Evolutionary conservation across 164 flowering plant species (phyloP).

Genomic region (Vitis amurensis): DNA sequence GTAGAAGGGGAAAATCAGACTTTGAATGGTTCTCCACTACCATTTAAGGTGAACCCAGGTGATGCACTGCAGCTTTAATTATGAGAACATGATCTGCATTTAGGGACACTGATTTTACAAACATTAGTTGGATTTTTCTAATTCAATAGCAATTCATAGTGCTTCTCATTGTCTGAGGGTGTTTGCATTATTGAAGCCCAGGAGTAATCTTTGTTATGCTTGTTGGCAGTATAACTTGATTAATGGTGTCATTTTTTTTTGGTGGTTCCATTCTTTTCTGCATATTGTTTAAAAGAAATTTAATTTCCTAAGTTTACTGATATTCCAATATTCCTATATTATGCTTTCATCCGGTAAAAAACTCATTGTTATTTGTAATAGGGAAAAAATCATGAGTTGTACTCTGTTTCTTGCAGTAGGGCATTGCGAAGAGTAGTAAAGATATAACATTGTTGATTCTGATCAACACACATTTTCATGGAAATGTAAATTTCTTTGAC

Average conservation of each 20-base stretch:
- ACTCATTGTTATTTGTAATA: too few relatives aligned
- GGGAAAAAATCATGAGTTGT: too few relatives aligned
- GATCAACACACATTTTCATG: too few relatives aligned
- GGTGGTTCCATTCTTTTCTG: too few relatives aligned
- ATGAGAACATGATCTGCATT: not conserved
- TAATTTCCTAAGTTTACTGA: too few relatives aligned
- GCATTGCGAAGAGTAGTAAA: too few relatives aligned
- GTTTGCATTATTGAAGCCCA: not conserved
- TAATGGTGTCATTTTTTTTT: too few relatives aligned
- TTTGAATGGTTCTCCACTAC: conserved; percentile 71
- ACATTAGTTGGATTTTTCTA: not conserved
- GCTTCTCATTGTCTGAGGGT: not conserved
- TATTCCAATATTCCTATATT: too few relatives aligned
- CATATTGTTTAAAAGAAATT: too few relatives aligned
- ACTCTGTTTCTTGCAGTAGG: too few relatives aligned
- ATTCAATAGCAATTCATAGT: not conserved
- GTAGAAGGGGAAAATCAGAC: conserved; percentile 53
- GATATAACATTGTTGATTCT: too few relatives aligned
- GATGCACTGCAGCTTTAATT: conserved; percentile 2
- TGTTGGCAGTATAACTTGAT: not conserved
- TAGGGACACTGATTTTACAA: not conserved
- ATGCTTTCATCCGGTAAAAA: too few relatives aligned
- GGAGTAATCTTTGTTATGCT: not conserved
- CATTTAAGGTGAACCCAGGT: conserved; percentile 86
- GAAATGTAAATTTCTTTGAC: not conserved